Evolutionary conservation across 2,329 filamentous ascomycete species (phyloP), one percentile per base, ranked within the genome.

Genomic region (Alternaria arbusti): DNA sequence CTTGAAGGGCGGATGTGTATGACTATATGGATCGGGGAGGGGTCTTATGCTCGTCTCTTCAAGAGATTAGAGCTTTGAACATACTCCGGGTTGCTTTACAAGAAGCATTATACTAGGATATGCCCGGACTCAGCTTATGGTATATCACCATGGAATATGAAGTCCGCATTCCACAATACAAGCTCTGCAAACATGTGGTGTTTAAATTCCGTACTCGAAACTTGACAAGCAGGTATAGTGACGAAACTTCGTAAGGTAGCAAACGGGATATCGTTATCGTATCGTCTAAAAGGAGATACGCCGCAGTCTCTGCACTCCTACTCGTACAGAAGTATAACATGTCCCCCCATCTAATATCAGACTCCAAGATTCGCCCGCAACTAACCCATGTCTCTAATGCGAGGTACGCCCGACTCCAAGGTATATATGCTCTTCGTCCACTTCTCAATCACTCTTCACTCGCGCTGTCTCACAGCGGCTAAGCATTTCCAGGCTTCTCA

Each of bases 401-500:
- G 20, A 25, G 28, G 54, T 61, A 28, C 59, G 59, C 59, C 59
- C 54, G 46, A 61, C 59, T 57, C 59, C 59, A 52, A 57, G 60
- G 56, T 63, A 63, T 61, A 63, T 61, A 44, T 51, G 26, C 26
- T 57, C 30, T 20, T 15, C 50, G 23, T 23, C 22, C 12, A 46
- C 36, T 17, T 10, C 28, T 20, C 6, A 30, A 26, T 17, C 22
- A 17, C 25, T 10, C 12, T 28, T 36, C 1, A 36, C 46, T 12
- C n/a, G 32, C 32, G 32, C 22, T 17, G 8, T 28, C 43, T 23
- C 23, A 22, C 22, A 20, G 22, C 7, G 2, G 10, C 36, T 60
- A 75, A 12, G 82, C 82, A 79, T 98, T 98, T 32, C 94, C 93
- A 32, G 89, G 88, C 86, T 97, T 97, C 84, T 99, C 96, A 60